Base-by-base conservation (phyloP, 208 protist genomes). In the Acanthamoeba triangularis region DNA sequence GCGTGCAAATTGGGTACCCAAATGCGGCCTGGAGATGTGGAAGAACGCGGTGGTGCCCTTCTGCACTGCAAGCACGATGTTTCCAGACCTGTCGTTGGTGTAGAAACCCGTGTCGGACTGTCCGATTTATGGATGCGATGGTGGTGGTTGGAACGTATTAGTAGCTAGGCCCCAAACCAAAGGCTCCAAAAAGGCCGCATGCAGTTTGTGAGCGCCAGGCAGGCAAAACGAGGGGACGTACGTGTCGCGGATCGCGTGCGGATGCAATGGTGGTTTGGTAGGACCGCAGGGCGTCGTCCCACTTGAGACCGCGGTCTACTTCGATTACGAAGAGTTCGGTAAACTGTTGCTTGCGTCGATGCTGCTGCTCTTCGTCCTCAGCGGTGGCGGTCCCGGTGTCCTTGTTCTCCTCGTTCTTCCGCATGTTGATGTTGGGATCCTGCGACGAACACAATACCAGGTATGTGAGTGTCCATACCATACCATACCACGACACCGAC, bases 391-490 rank as follows among this genome's bases (percentile, higher is more conserved):
- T 67, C 2, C 61, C 61, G 61, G 16, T 23, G 61, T 61, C 56
- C 20, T 61, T n/a, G n/a, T n/a, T 25, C 20, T 76, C n/a, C 33
- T 80, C 69, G 69, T 44, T 10, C 23, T 47, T 80, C 18, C 69
- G 69, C 30, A 80, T 47, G 69, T 80, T 35, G 69, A 80, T 80
- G 37, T 80, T 80, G 30, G 69, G 69, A 41, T 80, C 69, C 69
- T 74, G 65, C 7, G 52, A 23, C 52, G 52, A 13, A 56, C 52
- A 56, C 18, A 20, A 56, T 5, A 25, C 16, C 41, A 47, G 41
- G 41, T 47, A 47, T 47, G 0, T 47, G 41, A 47, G 41, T 47
- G 41, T 47, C 41, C 20, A 23, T 30, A 8, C 25, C 28, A n/a
- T n/a, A n/a, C n/a, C n/a, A 10, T 30, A n/a, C 61, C 61, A 67